Evolutionary conservation across 768 basidiomycete genomes (phyloP).

Genomic region (Hypholoma fasciculare): DNA sequence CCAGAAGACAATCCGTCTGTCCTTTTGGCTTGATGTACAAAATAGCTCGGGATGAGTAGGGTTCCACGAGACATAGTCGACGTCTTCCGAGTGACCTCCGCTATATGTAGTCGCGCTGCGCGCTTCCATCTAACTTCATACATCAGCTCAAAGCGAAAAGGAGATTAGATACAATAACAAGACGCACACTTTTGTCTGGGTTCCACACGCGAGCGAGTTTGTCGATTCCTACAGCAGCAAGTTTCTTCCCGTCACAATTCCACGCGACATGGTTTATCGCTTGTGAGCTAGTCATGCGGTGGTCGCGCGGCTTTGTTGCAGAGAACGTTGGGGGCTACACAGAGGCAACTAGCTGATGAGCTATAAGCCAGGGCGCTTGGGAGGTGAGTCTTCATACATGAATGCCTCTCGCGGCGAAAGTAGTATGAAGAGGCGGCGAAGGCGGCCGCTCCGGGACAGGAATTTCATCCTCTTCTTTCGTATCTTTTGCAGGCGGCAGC

Average conservation of each 20-base stretch:
- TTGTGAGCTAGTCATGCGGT: conserved; percentile 63
- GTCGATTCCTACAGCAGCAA: conserved; percentile 83
- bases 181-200: conserved; percentile 74
- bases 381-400: conserved; percentile 55
- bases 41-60: conserved; percentile 84
- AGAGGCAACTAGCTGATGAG: conserved; percentile 17
- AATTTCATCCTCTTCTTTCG: conserved; percentile 61
- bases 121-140: conserved; percentile 57
- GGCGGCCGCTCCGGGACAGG: conserved; percentile 60
- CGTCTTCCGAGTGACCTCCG: conserved; percentile 75
- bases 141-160: neutral
- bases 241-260: conserved; percentile 81
- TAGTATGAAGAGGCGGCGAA: conserved; percentile 72
- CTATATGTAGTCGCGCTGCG: conserved; percentile 65
- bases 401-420: conserved; percentile 67
- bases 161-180: neutral
- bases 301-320: conserved; percentile 77
- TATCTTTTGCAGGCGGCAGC: conserved; percentile 25
- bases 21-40: conserved; percentile 77
- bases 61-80: conserved; percentile 85
- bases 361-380: conserved; percentile 14
- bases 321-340: conserved; percentile 75
- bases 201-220: conserved; percentile 75
- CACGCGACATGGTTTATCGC: conserved; percentile 78
- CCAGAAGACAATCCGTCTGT: conserved; percentile 78